Conservation (phyloP, 2,329 filamentous ascomycete genomes). For the Teratosphaeria pseudoeucalypti region DNA sequence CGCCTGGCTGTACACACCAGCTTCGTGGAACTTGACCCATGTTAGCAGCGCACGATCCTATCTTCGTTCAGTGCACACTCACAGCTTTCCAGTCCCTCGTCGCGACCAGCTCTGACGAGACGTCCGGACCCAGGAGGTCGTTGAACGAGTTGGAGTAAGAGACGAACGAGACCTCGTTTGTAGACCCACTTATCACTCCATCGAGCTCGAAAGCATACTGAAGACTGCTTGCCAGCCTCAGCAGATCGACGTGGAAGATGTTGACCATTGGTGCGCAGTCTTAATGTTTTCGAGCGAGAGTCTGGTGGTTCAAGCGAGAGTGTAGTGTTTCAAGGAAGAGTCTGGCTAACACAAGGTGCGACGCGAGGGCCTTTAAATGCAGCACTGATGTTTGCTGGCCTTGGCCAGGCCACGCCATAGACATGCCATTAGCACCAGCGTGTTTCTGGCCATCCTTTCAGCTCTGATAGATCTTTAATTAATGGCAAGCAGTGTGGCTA, state of each 20-base stretch:
- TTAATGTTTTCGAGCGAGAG: too few species aligned
- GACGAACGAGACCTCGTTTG: slow-evolving; percentile 19
- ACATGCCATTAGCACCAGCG: too few species aligned
- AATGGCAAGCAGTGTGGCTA: too few species aligned
- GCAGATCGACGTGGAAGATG: slow-evolving; percentile 24
- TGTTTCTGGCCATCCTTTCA: too few species aligned
- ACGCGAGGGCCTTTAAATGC: too few species aligned
- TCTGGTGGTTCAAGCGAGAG: too few species aligned
- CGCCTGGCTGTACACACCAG: slow-evolving; percentile 24
- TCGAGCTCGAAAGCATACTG: slow-evolving; percentile 21
- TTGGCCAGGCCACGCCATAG: too few species aligned
- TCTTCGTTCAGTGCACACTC: not conserved
- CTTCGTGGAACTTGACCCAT: slow-evolving; percentile 28
- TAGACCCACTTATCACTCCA: slow-evolving; percentile 20
- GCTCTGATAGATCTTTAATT: too few species aligned
- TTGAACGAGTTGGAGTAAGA: slow-evolving; percentile 22
- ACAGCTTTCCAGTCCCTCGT: slow-evolving; percentile 16
- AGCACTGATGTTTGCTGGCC: too few species aligned
- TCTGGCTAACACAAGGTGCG: too few species aligned
- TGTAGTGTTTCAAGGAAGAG: too few species aligned
- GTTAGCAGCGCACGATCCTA: not conserved
- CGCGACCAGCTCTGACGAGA: slow-evolving; percentile 18
- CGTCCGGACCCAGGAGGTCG: slow-evolving; percentile 23
- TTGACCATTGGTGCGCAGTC: slow-evolving; percentile 20
- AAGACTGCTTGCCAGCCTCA: slow-evolving; percentile 22